Conservation (phyloP, 2,329 filamentous ascomycete genomes). For the Basipetospora chlamydospora region DNA sequence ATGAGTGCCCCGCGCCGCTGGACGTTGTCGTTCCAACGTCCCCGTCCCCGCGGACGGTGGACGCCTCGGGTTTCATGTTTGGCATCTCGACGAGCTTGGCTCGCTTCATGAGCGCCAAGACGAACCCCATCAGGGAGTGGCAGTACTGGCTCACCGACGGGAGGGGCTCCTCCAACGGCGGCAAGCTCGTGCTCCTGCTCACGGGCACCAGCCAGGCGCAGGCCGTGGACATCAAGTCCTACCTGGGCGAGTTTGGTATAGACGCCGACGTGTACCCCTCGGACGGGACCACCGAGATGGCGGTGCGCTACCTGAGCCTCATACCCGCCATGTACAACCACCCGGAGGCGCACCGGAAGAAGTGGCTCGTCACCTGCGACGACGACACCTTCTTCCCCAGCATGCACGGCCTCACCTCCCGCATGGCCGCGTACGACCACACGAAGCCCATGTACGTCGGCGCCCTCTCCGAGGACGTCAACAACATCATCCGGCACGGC, state of each 20-base stretch:
- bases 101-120: constrained; percentile 35
- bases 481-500: constrained; percentile 35
- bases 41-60: constrained; percentile 32
- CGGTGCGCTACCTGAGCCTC: constrained; percentile 38
- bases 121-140: constrained; percentile 42
- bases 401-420: constrained; percentile 32
- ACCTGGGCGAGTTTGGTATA: constrained; percentile 33
- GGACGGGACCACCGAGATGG: constrained; percentile 40
- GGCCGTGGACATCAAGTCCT: background rate
- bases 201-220: constrained; percentile 11
- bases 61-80: constrained; percentile 43
- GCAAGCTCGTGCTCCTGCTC: constrained; percentile 17
- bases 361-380: constrained; percentile 43
- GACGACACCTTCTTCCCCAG: constrained; percentile 51
- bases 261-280: constrained; percentile 43
- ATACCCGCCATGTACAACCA: constrained; percentile 41
- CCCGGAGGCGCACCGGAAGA: constrained; percentile 26
- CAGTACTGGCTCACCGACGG: constrained; percentile 45
- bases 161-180: constrained; percentile 25
- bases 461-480: constrained; percentile 39
- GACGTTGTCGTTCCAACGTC: constrained; percentile 36
- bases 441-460: constrained; percentile 37
- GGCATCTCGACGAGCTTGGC: constrained; percentile 39
- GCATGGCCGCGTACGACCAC: constrained; percentile 32
- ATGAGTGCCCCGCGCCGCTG: constrained; percentile 33